These are phyloP conservation scores for Botrytis paeoniae DNA, from an alignment of 2,329 filamentous ascomycete species.

Conservation along the genomic window DNA sequence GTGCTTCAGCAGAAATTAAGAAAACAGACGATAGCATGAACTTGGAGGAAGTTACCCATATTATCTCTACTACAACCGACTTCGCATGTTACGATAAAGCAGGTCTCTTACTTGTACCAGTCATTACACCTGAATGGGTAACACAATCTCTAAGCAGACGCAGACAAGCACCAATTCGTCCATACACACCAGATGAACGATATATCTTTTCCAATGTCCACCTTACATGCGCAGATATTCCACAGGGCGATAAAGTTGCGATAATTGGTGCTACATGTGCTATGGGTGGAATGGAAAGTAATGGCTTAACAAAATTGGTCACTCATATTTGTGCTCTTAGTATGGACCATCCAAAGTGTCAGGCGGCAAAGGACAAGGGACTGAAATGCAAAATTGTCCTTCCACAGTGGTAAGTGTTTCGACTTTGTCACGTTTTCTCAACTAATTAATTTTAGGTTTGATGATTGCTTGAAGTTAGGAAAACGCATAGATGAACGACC, in stretches of 20 bases:
- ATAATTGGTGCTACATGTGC: constrained; percentile 88
- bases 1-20: constrained; percentile 39
- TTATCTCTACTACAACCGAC: constrained; percentile 76
- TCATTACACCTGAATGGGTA: constrained; percentile 82
- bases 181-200: constrained; percentile 85
- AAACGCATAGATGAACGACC: constrained; percentile 86
- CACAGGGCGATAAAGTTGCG: constrained; percentile 81
- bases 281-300: constrained; percentile 78
- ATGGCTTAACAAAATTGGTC: constrained; percentile 66
- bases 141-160: constrained; percentile 63
- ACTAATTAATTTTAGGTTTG: constrained; percentile 65
- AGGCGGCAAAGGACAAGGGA: constrained; percentile 59
- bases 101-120: constrained; percentile 73
- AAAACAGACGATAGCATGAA: constrained; percentile 41
- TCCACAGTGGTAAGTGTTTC: constrained; percentile 71
- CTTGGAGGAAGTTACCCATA: constrained; percentile 55
- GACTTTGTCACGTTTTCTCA: not conserved
- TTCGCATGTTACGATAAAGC: constrained; percentile 83
- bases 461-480: constrained; percentile 91
- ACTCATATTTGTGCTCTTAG: constrained; percentile 87
- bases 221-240: constrained; percentile 80
- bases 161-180: constrained; percentile 73
- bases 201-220: constrained; percentile 86
- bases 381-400: constrained; percentile 79
- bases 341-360: constrained; percentile 69